Percentiles rank a stretch among this genome's conserved stretches.
Conservation (phyloP, 2,329 filamentous ascomycete genomes). For the Colletotrichum tropicale region DNA sequence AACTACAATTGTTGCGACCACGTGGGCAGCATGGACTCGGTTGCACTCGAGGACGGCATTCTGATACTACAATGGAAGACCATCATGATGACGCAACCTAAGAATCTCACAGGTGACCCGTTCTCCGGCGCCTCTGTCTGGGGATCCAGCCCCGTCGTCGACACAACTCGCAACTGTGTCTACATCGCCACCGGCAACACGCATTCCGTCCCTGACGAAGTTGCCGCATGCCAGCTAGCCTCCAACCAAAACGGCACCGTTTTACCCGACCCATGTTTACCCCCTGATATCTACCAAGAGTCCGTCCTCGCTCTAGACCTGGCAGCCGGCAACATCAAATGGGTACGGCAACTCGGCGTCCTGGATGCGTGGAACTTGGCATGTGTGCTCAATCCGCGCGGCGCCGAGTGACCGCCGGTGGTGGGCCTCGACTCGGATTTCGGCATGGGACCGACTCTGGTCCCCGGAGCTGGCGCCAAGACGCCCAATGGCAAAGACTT, state of each 20-base stretch:
- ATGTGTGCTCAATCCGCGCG: not conserved
- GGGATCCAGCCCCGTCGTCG: not conserved
- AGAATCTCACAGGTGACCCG: not conserved
- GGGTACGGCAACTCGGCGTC: not conserved
- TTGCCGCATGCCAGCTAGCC: not conserved
- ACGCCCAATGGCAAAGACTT: not conserved
- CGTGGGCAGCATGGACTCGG: not conserved
- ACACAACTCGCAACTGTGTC: not conserved
- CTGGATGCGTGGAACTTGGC: not conserved
- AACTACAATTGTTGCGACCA: not conserved
- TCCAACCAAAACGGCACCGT: not conserved
- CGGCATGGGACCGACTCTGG: not conserved
- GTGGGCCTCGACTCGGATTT: not conserved
- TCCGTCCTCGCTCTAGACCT: not conserved
- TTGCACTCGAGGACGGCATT: not conserved
- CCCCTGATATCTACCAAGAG: not conserved
- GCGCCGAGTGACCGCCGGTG: not conserved
- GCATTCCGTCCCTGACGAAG: not conserved
- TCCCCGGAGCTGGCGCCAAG: not conserved
- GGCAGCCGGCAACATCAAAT: not conserved
- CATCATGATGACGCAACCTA: not conserved
- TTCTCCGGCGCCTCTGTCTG: not conserved
- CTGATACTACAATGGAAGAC: not conserved
- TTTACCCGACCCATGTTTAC: not conserved
- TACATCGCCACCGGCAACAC: not conserved